Conservation (phyloP, 139 green algal genomes). For the Chlamydomonas eustigma region DNA sequence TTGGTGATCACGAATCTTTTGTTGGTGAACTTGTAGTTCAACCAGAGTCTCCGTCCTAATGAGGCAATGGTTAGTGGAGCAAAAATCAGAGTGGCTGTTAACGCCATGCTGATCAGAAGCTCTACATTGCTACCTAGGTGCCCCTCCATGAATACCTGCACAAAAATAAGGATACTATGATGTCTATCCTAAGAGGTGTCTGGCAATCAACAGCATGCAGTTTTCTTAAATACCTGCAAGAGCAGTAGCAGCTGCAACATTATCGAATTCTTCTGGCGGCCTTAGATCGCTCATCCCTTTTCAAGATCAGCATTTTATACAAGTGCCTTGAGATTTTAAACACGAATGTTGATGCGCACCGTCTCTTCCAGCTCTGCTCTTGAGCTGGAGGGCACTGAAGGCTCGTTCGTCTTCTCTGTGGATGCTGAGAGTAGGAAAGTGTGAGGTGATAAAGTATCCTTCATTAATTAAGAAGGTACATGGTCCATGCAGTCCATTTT, state of each 20-base stretch:
- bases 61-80: constrained; percentile 51
- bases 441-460: too few species aligned
- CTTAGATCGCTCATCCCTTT: too few species aligned
- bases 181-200: too few species aligned
- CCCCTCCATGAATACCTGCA: constrained; percentile 53
- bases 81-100: constrained; percentile 54
- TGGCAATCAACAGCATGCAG: too few species aligned
- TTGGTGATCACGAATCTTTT: constrained; percentile 56
- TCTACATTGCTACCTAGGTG: constrained; percentile 39
- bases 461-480: too few species aligned
- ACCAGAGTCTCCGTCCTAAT: constrained; percentile 41
- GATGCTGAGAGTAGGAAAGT: background rate
- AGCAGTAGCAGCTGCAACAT: too few species aligned
- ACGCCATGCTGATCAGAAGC: constrained; percentile 43
- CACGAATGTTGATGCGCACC: too few species aligned
- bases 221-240: too few species aligned
- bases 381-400: background rate
- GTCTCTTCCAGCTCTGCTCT: background rate
- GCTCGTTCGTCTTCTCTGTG: background rate
- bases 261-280: too few species aligned
- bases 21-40: constrained; percentile 58
- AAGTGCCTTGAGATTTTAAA: too few species aligned
- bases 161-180: constrained; percentile 18
- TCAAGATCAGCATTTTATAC: too few species aligned
- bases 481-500: too few species aligned